Conservation (phyloP, 2,329 filamentous ascomycete genomes). For the Berkeleyomyces rouxiae region DNA sequence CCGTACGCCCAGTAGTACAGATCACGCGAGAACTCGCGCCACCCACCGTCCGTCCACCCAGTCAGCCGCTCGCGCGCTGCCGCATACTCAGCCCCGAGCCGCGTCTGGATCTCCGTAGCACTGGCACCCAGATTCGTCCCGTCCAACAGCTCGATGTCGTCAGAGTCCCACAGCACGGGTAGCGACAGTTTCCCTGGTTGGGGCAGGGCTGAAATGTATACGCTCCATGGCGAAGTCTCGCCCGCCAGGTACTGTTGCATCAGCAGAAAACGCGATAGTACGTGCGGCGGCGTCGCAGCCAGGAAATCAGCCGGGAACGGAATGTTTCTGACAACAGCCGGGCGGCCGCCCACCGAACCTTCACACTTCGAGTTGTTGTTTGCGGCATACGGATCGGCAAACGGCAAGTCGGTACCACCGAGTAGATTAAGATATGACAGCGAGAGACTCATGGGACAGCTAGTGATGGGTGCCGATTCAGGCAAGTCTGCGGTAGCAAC, state of each 20-base stretch:
- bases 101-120: constrained; percentile 29
- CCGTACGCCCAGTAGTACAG: constrained; percentile 49
- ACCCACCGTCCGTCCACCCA: constrained; percentile 18
- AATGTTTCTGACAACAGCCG: constrained; percentile 8
- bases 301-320: constrained; percentile 36
- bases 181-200: constrained; percentile 39
- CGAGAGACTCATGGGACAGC: constrained; percentile 34
- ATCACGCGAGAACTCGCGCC: constrained; percentile 25
- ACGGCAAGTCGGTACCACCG: constrained; percentile 17
- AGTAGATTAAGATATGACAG: constrained; percentile 44
- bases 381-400: constrained; percentile 12
- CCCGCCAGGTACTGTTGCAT: constrained; percentile 48
- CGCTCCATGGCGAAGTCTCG: constrained; percentile 44
- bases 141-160: constrained; percentile 39
- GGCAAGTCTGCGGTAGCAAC: constrained; percentile 26
- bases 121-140: constrained; percentile 37
- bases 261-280: constrained; percentile 50
- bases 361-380: neutral
- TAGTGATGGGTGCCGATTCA: constrained; percentile 30
- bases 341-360: neutral
- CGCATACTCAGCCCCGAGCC: constrained; percentile 29
- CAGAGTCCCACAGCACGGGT: constrained; percentile 46
- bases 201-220: constrained; percentile 50
- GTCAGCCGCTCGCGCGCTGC: constrained; percentile 24
- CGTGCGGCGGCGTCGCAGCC: constrained; percentile 34